Evolutionary conservation across 208 protist species (phyloP).

Genomic region (Lotmaria passim): DNA sequence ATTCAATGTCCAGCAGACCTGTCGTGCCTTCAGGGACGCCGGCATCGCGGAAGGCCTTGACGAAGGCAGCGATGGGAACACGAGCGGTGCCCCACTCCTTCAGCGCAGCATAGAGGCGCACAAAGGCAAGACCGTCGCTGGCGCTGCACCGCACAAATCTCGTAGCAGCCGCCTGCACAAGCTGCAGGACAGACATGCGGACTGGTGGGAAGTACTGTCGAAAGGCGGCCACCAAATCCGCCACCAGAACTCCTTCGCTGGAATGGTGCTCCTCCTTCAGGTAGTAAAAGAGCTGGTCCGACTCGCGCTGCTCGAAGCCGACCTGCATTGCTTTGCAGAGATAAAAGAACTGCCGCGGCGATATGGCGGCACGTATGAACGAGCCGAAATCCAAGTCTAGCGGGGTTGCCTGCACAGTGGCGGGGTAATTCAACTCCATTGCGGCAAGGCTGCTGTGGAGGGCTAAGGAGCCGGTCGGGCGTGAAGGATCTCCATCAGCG

Average conservation of each 20-base stretch:
- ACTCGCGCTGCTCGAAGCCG: conserved; percentile 48
- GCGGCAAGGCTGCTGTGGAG: conserved; percentile 24
- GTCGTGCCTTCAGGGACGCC: conserved; percentile 44
- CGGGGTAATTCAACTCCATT: conserved; percentile 30
- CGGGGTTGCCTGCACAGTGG: conserved; percentile 4
- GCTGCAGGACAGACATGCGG: conserved; percentile 53
- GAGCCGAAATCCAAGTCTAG: conserved; percentile 37
- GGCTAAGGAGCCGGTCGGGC: conserved; percentile 53
- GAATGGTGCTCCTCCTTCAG: conserved; percentile 41
- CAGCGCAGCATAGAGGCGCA: conserved; percentile 53
- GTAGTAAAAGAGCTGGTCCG: conserved; percentile 66
- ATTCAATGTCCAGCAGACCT: conserved; percentile 57
- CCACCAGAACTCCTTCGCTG: conserved; percentile 40
- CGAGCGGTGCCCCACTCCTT: conserved; percentile 39
- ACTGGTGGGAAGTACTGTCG: conserved; percentile 66
- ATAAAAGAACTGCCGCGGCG: conserved; percentile 53
- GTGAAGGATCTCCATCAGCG: conserved; percentile 10
- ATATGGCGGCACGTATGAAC: conserved; percentile 30
- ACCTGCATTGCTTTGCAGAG: conserved; percentile 50
- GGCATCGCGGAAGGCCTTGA: conserved; percentile 50
- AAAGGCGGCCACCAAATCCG: conserved; percentile 47
- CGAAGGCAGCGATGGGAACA: conserved; percentile 57
- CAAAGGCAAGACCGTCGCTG: conserved; percentile 49
- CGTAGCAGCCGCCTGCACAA: conserved; percentile 39
- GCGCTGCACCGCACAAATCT: conserved; percentile 31